Evolutionary conservation across 2,329 filamentous ascomycete genomes (phyloP).

Genomic region (Fusarium sororula): DNA sequence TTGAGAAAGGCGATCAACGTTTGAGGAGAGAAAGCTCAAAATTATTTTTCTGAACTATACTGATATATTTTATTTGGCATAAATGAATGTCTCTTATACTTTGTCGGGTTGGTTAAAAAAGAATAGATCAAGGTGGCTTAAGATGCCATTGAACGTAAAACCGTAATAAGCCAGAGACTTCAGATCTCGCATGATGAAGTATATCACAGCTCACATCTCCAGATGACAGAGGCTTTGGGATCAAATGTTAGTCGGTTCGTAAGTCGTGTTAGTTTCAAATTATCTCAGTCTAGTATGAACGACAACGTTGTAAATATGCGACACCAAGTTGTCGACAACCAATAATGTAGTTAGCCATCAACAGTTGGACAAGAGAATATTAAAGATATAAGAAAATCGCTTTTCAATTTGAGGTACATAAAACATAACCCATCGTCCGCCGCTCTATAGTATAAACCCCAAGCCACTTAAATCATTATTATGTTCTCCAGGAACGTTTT

Average conservation of each 20-base stretch:
- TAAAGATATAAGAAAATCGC: conserved; percentile 22
- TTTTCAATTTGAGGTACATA: conserved; percentile 34
- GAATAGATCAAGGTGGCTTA: not conserved
- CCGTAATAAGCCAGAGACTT: not conserved
- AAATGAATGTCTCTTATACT: not conserved
- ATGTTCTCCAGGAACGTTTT: conserved; percentile 31
- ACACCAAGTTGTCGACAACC: not conserved
- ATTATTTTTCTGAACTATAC: not conserved
- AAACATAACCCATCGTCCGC: conserved; percentile 10
- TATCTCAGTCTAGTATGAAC: not conserved
- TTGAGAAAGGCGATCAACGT: not conserved
- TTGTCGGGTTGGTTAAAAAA: not conserved
- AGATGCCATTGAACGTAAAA: not conserved
- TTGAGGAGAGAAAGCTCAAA: not conserved
- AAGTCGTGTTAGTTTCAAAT: not conserved
- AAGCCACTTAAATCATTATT: conserved; percentile 34
- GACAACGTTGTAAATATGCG: not conserved
- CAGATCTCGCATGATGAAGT: not conserved
- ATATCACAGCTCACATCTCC: not conserved
- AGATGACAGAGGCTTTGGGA: not conserved
- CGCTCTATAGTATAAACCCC: conserved; percentile 30
- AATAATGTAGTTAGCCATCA: not conserved
- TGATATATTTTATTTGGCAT: not conserved
- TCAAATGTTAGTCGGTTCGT: no score
- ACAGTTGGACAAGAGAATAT: not conserved